Percentiles rank a stretch among this genome's conserved stretches.
Conservation (phyloP, 2,329 filamentous ascomycete genomes). For the Trichoderma lentiforme region DNA sequence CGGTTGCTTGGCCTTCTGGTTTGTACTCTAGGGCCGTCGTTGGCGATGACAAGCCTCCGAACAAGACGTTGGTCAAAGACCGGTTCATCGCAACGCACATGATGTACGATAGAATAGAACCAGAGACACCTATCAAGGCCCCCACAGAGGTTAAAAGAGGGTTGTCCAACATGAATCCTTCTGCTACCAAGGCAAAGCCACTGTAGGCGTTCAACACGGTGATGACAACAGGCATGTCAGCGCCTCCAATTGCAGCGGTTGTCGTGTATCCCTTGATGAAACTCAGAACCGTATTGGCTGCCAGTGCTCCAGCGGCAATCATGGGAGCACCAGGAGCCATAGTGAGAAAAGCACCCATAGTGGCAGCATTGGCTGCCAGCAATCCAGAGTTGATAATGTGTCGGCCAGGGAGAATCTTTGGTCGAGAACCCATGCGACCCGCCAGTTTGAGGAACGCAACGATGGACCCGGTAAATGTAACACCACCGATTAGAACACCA, state of each 20-base stretch:
- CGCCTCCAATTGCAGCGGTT: constrained; percentile 84
- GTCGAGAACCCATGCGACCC: constrained; percentile 75
- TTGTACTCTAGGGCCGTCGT: constrained; percentile 61
- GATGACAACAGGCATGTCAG: constrained; percentile 90
- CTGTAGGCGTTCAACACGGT: constrained; percentile 89
- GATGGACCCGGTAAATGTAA: constrained; percentile 88
- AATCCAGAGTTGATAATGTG: constrained; percentile 73
- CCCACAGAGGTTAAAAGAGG: constrained; percentile 80
- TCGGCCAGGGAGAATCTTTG: constrained; percentile 67
- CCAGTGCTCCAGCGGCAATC: constrained; percentile 74
- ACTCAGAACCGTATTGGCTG: constrained; percentile 71
- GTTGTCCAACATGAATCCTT: constrained; percentile 90
- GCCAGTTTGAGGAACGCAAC: constrained; percentile 87
- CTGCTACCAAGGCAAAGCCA: constrained; percentile 83
- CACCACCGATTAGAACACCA: constrained; percentile 79
- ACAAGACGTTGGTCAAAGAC: constrained; percentile 82
- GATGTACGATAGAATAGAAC: constrained; percentile 84
- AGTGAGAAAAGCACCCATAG: constrained; percentile 79
- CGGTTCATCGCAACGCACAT: constrained; percentile 90
- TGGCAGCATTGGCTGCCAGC: constrained; percentile 72
- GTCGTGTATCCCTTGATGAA: constrained; percentile 87
- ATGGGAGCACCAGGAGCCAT: constrained; percentile 76
- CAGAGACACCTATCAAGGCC: constrained; percentile 82
- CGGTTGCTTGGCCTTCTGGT: constrained; percentile 75
- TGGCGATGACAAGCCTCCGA: constrained; percentile 65